Percentiles rank a stretch among this genome's conserved stretches.
Conservation (phyloP, 176 grass and related monocot species). For the Musa beccarii region DNA sequence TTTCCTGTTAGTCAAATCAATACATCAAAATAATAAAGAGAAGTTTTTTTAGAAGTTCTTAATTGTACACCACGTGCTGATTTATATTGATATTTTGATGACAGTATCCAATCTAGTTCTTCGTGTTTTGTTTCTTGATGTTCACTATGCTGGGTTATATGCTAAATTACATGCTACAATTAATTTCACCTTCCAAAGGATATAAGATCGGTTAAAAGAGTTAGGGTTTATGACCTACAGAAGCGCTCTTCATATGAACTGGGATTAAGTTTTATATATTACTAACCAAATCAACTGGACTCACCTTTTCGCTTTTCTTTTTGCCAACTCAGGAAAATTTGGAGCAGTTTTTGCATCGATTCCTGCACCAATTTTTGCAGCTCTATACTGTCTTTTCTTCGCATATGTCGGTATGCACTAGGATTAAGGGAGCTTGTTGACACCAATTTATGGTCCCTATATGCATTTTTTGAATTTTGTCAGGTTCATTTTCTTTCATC, state of each 20-base stretch:
- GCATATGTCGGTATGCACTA: slow-evolving; percentile 81
- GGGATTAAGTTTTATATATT: not conserved
- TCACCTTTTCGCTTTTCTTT: not conserved
- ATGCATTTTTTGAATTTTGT: too few species aligned
- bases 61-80: too few species aligned
- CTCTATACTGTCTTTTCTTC: slow-evolving; percentile 94
- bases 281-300: not conserved
- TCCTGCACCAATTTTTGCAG: slow-evolving; percentile 85
- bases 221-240: not conserved
- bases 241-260: not conserved
- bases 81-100: too few species aligned
- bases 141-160: too few species aligned
- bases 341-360: slow-evolving; percentile 98
- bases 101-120: too few species aligned
- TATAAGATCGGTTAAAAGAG: too few species aligned
- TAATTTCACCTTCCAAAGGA: too few species aligned
- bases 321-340: slow-evolving; percentile 70
- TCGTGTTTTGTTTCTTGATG: too few species aligned
- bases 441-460: not conserved
- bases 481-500: not conserved
- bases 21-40: too few species aligned
- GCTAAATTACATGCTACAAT: too few species aligned
- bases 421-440: not conserved
- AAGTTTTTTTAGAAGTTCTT: too few species aligned
- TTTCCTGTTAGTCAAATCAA: too few species aligned